Percentiles rank a stretch among this genome's conserved stretches.
Evolutionary conservation across 345 rosid genomes (phyloP).

Genomic region (Draba incana): DNA sequence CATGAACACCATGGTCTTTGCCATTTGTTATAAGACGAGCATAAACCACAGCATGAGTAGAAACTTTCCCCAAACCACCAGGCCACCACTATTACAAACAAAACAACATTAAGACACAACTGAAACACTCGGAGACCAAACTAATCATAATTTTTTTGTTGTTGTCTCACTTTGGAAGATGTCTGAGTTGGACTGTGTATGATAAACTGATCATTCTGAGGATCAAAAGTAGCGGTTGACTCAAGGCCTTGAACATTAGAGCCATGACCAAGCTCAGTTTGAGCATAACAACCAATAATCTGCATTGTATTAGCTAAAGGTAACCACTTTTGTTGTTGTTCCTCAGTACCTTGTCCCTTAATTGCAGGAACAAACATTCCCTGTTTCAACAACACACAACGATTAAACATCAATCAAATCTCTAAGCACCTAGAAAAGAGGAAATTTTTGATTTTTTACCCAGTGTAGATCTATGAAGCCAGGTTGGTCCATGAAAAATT

Average conservation of each 20-base stretch:
- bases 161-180: constrained; percentile 72
- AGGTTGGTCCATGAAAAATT: constrained; percentile 78
- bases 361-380: constrained; percentile 96
- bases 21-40: constrained; percentile 80
- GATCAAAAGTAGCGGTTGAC: constrained; percentile 92
- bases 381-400: constrained; percentile 38
- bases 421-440: constrained; percentile 41
- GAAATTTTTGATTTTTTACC: constrained; percentile 45
- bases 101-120: constrained; percentile 2
- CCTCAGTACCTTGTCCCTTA: constrained; percentile 88
- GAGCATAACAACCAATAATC: constrained; percentile 95
- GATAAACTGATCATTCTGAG: constrained; percentile 73
- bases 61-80: constrained; percentile 88
- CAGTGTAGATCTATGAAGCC: constrained; percentile 87
- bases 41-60: constrained; percentile 92
- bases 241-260: constrained; percentile 98
- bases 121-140: not conserved
- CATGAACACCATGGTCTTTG: constrained; percentile 81
- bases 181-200: constrained; percentile 89
- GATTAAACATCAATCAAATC: constrained; percentile 48
- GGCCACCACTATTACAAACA: constrained; percentile 92
- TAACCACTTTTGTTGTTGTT: constrained; percentile 90
- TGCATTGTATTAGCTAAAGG: constrained; percentile 85
- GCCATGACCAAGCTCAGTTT: constrained; percentile 98
- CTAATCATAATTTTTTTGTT: not conserved